A percentile compares a stretch with the other conserved stretches of the same genome.
phyloP scores from a whole-genome alignment of 495 filamentous ascomycete genomes.

The Lasiosphaeria hispida region DNA sequence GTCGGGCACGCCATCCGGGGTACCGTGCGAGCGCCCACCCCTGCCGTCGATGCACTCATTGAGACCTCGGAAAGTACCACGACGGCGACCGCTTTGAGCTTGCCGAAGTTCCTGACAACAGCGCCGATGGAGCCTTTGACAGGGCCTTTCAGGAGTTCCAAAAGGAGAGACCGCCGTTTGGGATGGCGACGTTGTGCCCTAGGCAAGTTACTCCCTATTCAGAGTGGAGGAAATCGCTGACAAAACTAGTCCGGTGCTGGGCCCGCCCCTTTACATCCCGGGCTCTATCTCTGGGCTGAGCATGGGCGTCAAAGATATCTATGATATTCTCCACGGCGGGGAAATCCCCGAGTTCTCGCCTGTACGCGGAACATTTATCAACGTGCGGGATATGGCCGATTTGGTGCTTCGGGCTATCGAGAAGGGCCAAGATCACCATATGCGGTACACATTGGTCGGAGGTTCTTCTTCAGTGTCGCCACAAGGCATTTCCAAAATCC shows the following conservation, averaged over 20 bases:
- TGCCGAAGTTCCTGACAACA: slow-evolving; percentile 41
- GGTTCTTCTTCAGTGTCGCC: slow-evolving; percentile 20
- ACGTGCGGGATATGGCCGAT: slow-evolving; percentile 38
- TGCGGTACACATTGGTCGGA: slow-evolving; percentile 29
- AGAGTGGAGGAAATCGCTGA: not conserved
- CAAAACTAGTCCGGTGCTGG: slow-evolving; percentile 21
- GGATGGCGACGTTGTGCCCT: slow-evolving; percentile 21
- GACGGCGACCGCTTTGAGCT: slow-evolving; percentile 36
- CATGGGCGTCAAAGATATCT: slow-evolving; percentile 29
- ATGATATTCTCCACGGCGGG: slow-evolving; percentile 27
- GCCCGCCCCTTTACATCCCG: slow-evolving; percentile 31
- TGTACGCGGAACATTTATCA: slow-evolving; percentile 29
- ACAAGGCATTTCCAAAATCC: slow-evolving; percentile 31
- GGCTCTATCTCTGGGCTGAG: slow-evolving; percentile 22
- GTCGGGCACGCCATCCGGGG: slow-evolving; percentile 51
- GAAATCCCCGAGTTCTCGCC: slow-evolving; percentile 25
- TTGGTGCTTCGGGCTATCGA: slow-evolving; percentile 29
- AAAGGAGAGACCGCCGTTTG: slow-evolving; percentile 23
- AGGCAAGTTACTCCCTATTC: slow-evolving; percentile 18
- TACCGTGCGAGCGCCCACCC: slow-evolving; percentile 37
- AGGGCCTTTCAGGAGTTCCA: slow-evolving; percentile 40
- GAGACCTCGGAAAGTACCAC: slow-evolving; percentile 51
- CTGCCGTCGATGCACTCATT: slow-evolving; percentile 18
- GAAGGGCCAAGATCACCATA: slow-evolving; percentile 18
- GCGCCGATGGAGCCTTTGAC: slow-evolving; percentile 38